Conservation (phyloP, 2,329 filamentous ascomycete genomes). For the Triangularia verruculosa region DNA sequence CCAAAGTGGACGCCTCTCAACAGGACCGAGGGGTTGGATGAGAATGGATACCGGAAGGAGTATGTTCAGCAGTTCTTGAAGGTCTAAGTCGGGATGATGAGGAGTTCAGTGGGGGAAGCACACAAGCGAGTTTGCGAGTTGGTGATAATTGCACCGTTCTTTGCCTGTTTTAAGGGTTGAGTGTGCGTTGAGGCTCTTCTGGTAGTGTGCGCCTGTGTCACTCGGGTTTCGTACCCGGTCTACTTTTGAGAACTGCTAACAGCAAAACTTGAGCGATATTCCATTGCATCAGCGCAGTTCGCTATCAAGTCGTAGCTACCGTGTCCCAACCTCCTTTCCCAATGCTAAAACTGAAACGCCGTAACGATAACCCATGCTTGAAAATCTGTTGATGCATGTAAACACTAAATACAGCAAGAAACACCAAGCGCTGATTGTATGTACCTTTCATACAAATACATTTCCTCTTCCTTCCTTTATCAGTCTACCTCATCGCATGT, state of each 20-base stretch:
- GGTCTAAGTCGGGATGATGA: neutral
- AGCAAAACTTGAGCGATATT: neutral
- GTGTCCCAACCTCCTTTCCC: neutral
- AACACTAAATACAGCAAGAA: neutral
- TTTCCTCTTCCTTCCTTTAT: neutral
- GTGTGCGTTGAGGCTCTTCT: too few relatives aligned
- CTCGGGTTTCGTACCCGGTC: neutral
- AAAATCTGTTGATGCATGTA: neutral
- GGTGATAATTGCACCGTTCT: neutral
- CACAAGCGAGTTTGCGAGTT: neutral
- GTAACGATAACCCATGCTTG: neutral
- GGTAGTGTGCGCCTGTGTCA: neutral
- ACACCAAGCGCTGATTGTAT: neutral
- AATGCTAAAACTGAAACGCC: neutral
- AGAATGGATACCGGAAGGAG: conserved; percentile 72
- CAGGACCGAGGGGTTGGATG: conserved; percentile 71
- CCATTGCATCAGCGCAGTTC: neutral
- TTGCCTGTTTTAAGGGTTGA: neutral
- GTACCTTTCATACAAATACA: neutral
- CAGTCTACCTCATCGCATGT: conserved; percentile 32
- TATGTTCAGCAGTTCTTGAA: conserved; percentile 61
- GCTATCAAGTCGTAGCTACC: neutral
- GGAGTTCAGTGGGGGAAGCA: neutral
- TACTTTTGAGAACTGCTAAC: neutral
- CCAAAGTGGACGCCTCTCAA: conserved; percentile 97